Conservation (phyloP, 176 grass and related monocot genomes). For the Oryza nivara region DNA sequence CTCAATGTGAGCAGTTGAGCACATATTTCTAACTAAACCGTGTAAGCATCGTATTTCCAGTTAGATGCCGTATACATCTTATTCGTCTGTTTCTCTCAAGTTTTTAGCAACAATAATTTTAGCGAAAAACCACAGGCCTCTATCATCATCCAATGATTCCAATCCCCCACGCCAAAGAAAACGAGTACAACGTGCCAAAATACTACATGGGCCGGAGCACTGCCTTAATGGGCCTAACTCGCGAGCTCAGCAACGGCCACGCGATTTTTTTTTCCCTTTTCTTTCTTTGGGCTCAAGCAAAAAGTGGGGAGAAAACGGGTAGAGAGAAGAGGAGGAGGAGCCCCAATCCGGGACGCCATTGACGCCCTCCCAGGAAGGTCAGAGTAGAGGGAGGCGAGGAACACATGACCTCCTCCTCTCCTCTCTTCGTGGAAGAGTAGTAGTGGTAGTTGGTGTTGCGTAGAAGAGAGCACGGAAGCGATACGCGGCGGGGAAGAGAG, state of each 20-base stretch:
- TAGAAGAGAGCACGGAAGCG: constrained; percentile 35
- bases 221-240: background rate
- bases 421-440: background rate
- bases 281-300: constrained; percentile 46
- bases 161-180: background rate
- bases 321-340: background rate
- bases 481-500: background rate
- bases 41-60: background rate
- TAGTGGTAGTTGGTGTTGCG: constrained; percentile 20
- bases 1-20: background rate
- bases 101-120: background rate
- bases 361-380: constrained; percentile 25
- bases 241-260: constrained; percentile 17
- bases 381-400: constrained; percentile 35
- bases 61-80: background rate
- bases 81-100: background rate
- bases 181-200: constrained; percentile 15
- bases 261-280: no score
- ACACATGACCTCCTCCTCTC: constrained; percentile 18
- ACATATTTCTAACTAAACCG: background rate
- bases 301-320: background rate
- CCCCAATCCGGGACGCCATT: constrained; percentile 27
- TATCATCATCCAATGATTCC: background rate
- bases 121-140: background rate
- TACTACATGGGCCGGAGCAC: constrained; percentile 6